These are phyloP conservation scores for Verticillium nubilum DNA, from an alignment of 2,329 filamentous ascomycete genomes.

Conservation along the genomic window DNA sequence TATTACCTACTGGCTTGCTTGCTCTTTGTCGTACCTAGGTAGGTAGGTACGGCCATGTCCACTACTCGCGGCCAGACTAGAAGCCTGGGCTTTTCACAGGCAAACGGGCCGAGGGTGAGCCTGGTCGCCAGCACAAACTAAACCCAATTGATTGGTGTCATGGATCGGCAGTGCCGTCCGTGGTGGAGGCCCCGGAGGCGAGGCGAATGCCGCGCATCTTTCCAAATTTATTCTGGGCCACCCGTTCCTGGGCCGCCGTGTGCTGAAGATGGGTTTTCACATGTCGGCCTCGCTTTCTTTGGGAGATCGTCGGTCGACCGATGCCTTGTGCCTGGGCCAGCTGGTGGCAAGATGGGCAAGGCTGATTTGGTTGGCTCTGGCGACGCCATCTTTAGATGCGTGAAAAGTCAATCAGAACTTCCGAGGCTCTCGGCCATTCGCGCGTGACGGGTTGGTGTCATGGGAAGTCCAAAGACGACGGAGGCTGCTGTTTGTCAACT, in stretches of 20 bases:
- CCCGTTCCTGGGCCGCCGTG: background rate
- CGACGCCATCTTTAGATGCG: background rate
- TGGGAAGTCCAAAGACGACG: background rate
- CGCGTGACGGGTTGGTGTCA: background rate
- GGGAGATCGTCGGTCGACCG: background rate
- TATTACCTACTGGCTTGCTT: background rate
- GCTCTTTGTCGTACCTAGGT: too few species aligned
- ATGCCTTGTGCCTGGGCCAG: background rate
- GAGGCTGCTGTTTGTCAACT: background rate
- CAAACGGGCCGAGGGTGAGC: background rate
- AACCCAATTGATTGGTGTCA: background rate
- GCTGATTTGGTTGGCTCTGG: background rate
- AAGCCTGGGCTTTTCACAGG: background rate
- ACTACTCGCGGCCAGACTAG: background rate
- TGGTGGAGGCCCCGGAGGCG: background rate
- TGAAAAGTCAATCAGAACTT: background rate
- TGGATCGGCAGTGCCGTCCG: background rate
- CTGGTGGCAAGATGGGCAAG: background rate
- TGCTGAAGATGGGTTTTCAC: background rate
- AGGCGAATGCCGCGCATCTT: background rate
- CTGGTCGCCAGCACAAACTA: background rate
- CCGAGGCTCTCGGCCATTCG: background rate
- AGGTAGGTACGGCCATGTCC: too few species aligned
- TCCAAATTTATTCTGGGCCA: background rate
- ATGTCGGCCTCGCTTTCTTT: background rate